Evolutionary conservation across 805 yeast species (phyloP), one percentile per base, ranked within the genome.

Genomic region (Spathaspora gorwiae): DNA sequence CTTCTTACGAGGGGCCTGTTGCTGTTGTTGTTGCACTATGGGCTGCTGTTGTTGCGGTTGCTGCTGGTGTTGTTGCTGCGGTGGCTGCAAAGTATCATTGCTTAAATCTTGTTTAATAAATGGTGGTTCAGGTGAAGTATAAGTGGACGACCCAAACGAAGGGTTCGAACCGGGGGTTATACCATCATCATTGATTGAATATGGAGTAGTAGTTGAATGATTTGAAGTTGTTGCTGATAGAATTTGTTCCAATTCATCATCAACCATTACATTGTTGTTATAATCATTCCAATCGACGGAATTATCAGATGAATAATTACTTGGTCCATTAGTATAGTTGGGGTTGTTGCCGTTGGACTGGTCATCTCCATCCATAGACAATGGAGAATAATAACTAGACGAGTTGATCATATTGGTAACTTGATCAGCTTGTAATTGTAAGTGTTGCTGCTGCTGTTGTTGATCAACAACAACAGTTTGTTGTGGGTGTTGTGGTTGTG

Each of bases 61-160:
- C n/a, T n/a, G n/a, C n/a, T 15, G 40, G 29, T 7, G 24, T 7
- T 7, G 6, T 7, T 9, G 12, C 9, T 29, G 12, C 12, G 35
- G 41, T 2, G 27, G 27, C 24, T 29, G 15, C 30, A 39, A 39
- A 5, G 29, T 27, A 1, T 39, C 41, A 12, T 32, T 33, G 24
- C 35, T 27, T 26, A n/a, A 13, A 19, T 43, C 46, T 9, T 12
- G 12, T 35, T 43, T 47, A 35, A 30, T 27, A n/a, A 19, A 32
- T 3, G 40, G 5, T 10, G 51, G 45, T 37, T 44, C 59, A 10
- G 62, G 62, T 7, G 62, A 57, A 11, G 55, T 51, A 30, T 46
- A 47, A 29, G 50, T 42, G 1, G 54, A 50, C 5, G 55, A 49
- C 12, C 31, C 42, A 11, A 40, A 30, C 5, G 50, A 42, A 26